These are phyloP conservation scores for Lanmaoa rubissima DNA, from an alignment of 768 basidiomycete genomes.

Conservation along the genomic window DNA sequence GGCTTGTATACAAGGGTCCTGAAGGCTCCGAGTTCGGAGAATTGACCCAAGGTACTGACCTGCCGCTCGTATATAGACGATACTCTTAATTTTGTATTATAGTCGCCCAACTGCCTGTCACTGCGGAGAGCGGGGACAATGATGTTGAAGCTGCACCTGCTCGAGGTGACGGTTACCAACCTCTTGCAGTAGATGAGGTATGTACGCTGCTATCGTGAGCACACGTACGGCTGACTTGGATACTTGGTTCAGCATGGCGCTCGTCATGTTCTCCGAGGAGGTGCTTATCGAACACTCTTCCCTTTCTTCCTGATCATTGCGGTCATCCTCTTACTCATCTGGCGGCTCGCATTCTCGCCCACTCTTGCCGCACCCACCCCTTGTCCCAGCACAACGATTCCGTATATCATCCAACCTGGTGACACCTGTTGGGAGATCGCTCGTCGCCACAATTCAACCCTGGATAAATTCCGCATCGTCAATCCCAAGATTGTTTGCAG, in stretches of 20 bases:
- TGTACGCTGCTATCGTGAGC: background rate
- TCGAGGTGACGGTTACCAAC: conserved; percentile 55
- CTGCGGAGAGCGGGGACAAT: conserved; percentile 32
- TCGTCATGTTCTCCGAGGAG: conserved; percentile 34
- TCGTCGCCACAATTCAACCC: conserved; percentile 42
- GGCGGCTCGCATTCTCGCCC: conserved; percentile 51
- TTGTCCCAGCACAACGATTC: conserved; percentile 36
- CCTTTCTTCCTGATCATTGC: conserved; percentile 73
- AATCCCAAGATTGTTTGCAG: conserved; percentile 57
- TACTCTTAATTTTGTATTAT: background rate
- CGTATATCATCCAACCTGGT: conserved; percentile 53
- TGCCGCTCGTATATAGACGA: background rate
- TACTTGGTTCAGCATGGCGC: conserved; percentile 31
- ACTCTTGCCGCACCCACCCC: conserved; percentile 27
- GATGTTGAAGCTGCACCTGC: conserved; percentile 58
- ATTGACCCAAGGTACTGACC: conserved; percentile 38
- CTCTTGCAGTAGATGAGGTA: conserved; percentile 52
- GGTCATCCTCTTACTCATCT: conserved; percentile 59
- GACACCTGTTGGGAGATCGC: conserved; percentile 69
- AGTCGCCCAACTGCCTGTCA: conserved; percentile 33
- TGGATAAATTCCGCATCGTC: conserved; percentile 50
- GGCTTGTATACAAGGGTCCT: conserved; percentile 52
- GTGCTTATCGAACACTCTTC: conserved; percentile 59
- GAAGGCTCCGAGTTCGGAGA: conserved; percentile 64
- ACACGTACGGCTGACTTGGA: conserved; percentile 12